Conservation (phyloP, 805 yeast species). For the Lachancea dasiensis region DNA sequence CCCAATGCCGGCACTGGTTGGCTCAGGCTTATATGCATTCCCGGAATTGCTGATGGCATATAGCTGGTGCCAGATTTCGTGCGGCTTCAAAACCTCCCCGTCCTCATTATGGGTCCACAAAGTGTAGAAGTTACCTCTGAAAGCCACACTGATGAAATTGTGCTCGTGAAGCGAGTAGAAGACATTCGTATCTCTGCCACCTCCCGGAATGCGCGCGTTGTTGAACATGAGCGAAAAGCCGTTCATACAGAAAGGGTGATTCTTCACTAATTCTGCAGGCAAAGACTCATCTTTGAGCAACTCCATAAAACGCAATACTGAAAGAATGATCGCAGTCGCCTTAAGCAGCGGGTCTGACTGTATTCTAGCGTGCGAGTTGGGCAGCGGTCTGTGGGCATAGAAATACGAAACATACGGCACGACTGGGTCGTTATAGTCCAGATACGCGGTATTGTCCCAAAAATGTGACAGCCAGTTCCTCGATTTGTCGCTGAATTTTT, state of each 20-base stretch:
- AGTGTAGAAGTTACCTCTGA: conserved; percentile 77
- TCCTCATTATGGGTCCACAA: conserved; percentile 48
- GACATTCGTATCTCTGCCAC: conserved; percentile 56
- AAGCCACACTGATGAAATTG: conserved; percentile 64
- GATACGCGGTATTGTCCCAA: conserved; percentile 93
- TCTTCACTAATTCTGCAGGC: conserved; percentile 72
- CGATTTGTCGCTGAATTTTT: conserved; percentile 45
- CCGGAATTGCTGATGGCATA: conserved; percentile 43
- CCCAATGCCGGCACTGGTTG: conserved; percentile 52
- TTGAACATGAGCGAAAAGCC: conserved; percentile 88
- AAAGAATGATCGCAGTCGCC: conserved; percentile 67
- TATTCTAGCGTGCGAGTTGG: conserved; percentile 36
- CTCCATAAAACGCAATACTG: conserved; percentile 62
- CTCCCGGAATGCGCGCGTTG: conserved; percentile 74
- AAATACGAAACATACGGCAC: conserved; percentile 92
- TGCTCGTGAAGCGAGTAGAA: conserved; percentile 43
- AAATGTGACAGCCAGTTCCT: conserved; percentile 87
- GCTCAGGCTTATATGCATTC: conserved; percentile 25
- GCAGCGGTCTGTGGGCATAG: conserved; percentile 68
- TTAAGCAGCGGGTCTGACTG: conserved; percentile 63
- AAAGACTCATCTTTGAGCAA: conserved; percentile 64
- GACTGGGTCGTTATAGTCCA: conserved; percentile 89
- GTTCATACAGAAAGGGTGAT: conserved; percentile 90
- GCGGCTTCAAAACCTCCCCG: conserved; percentile 41
- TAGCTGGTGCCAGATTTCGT: conserved; percentile 53